Base-by-base conservation (phyloP, 2,329 filamentous ascomycete species). In the Diplocarpon rosae region DNA sequence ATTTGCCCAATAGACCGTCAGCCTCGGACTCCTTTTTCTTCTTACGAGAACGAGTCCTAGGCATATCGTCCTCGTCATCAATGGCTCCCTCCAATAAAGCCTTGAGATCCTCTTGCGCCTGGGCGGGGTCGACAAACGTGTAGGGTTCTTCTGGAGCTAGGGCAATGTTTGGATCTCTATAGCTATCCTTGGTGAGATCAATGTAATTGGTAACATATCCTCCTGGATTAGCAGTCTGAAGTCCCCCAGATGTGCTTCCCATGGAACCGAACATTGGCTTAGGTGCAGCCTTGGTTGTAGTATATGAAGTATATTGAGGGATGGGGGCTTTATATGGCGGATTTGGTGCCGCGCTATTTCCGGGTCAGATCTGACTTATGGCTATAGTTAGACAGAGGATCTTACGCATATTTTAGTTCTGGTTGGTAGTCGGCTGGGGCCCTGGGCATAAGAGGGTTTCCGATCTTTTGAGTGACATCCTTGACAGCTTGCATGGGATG, bases 61-160 rank as follows among this genome's bases (percentile, higher is more conserved):
- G 64, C 35, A 54, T 55, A 48, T 66, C 66, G 16, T 69, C 69
- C 38, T 83, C 78, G 12, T 85, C 83, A 42, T 89, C 83, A 64
- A 90, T 78, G 9, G 83, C 83, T 7, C 84, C 85, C 60, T 90
- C 85, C 1, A 92, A 69, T n/a, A 92, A 63, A 7, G 82, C 83
- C 61, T 92, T 92, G 52, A 92, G 71, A 53, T 90, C 85, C 37
- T 80, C 80, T 40, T 75, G 78, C 10, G 85, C 84, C 60, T 85
- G 82, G 46, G 69, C 69, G 0, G 82, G 76, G 52, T 89, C 83
- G 5, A 62, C 59, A 47, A 58, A 63, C 5, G 56, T 53, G 14
- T 31, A 43, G 5, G 24, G n/a, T 16, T 43, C 41, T 17, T 27
- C 30, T 24, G 33, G 2, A 14, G 33, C 13, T 32, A 33, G 20